Evolutionary conservation across 2,329 filamentous ascomycete species (phyloP), one percentile per base, ranked within the genome.

Genomic region (Magnaporthiopsis rhizophila): DNA sequence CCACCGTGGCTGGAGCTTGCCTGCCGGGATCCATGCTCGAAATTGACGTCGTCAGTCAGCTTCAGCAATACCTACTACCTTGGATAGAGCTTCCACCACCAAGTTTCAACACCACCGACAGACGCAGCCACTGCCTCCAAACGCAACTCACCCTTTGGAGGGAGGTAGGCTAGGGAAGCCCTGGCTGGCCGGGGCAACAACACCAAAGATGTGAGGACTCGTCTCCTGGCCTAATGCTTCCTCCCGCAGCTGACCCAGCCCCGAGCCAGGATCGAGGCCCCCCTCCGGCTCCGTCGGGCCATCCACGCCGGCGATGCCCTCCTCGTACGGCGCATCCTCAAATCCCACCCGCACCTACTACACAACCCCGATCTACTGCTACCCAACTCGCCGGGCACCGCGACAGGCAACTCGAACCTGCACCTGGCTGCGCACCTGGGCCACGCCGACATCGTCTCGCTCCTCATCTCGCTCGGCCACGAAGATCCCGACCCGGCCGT

Each of bases 351-450:
- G 0, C 73, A 78, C 24, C 84, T 89, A 67, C 80, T 96, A 34
- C 88, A 89, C 71, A 96, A 96, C 72, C 91, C 92, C 2, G 91
- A 96, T 75, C 84, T 85, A 69, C 84, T 86, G 4, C 82, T 87
- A 67, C 71, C 75, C 11, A 63, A 18, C 57, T 58, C 56, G 7
- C 24, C 62, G 0, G 56, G 30, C 34, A 58, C 58, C 8, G 85
- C 84, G 62, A 87, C 91, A 69, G 90, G 89, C 74, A 95, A 96
- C 78, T 94, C 91, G 2, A 92, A 87, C 68, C 83, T 97, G 56
- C 92, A 96, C 74, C 83, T 96, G 2, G 90, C 92, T 58, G 89
- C 90, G 13, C 85, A 85, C 9, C 81, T 92, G 65, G 92, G 91
- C 63, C 84, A 89, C 72, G 79, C 86, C 9, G 78, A 86, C 60